A percentile compares a stretch with the other conserved stretches of the same genome.
Conservation (phyloP, 2,329 filamentous ascomycete genomes). For the Apiospora rasikravindrae region DNA sequence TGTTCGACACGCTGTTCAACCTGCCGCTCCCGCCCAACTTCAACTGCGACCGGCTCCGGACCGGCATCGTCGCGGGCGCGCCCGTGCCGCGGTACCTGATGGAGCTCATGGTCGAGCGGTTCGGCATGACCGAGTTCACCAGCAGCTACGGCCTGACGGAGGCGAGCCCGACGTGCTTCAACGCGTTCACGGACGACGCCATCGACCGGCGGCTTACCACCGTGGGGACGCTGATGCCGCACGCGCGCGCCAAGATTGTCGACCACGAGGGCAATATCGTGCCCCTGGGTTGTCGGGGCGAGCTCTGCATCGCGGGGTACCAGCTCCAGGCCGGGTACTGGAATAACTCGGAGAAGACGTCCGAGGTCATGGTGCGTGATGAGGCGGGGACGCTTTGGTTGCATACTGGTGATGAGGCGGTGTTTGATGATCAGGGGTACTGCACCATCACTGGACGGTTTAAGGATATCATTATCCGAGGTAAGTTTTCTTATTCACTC, state of each 20-base stretch:
- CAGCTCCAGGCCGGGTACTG: constrained; percentile 72
- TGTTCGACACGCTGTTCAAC: constrained; percentile 72
- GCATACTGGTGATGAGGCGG: constrained; percentile 72
- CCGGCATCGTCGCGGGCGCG: constrained; percentile 79
- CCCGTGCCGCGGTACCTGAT: constrained; percentile 78
- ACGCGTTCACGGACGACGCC: constrained; percentile 75
- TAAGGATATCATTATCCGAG: constrained; percentile 81
- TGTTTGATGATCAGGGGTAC: constrained; percentile 71
- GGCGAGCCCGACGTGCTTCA: constrained; percentile 81
- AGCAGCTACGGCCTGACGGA: constrained; percentile 77
- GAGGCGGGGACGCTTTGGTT: constrained; percentile 63
- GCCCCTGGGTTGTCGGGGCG: constrained; percentile 70
- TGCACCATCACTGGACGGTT: constrained; percentile 77
- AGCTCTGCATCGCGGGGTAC: constrained; percentile 80
- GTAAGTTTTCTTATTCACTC: constrained; percentile 40
- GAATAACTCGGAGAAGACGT: constrained; percentile 77
- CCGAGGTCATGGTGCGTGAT: constrained; percentile 61
- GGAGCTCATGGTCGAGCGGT: constrained; percentile 70
- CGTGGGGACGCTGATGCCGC: constrained; percentile 78
- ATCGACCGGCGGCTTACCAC: constrained; percentile 71
- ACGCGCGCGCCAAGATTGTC: constrained; percentile 78
- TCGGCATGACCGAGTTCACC: constrained; percentile 78
- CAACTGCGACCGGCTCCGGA: constrained; percentile 63
- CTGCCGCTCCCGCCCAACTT: constrained; percentile 50
- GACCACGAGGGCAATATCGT: constrained; percentile 69